A percentile compares a stretch with the other conserved stretches of the same genome.
These are phyloP conservation scores for Penicillium sp. DNA, from an alignment of 2,329 filamentous ascomycete genomes.

Conservation along the genomic window DNA sequence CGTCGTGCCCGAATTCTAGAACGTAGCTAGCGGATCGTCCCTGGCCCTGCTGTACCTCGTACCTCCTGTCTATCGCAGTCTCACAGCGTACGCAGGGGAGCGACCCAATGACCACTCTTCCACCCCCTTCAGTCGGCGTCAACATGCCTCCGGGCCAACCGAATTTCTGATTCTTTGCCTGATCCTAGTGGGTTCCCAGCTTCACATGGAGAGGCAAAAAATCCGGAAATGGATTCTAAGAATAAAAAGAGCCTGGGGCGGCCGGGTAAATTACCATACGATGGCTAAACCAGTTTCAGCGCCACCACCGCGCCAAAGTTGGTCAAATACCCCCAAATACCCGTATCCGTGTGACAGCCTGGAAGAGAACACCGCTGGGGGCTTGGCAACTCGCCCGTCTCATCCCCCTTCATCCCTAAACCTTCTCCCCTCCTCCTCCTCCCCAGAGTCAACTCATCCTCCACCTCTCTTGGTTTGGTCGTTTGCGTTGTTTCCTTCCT, in stretches of 20 bases:
- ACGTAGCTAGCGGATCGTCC: no score
- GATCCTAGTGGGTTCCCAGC: no score
- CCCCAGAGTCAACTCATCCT: conserved; percentile 28
- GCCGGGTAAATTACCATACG: conserved; percentile 4
- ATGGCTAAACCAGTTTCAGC: conserved; percentile 6
- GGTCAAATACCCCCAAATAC: conserved; percentile 25
- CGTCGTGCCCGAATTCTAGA: no score
- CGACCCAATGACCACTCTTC: conserved; percentile 9
- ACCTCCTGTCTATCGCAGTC: background rate
- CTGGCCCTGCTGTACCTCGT: background rate
- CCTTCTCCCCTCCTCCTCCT: conserved; percentile 28
- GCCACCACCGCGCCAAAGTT: conserved; percentile 18
- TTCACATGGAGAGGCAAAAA: background rate
- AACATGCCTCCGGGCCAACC: no score
- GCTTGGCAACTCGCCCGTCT: conserved; percentile 39
- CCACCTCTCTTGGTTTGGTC: conserved; percentile 33
- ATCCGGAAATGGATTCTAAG: background rate
- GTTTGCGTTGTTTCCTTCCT: conserved; percentile 30
- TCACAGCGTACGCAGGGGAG: conserved; percentile 10
- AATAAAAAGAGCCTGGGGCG: no score
- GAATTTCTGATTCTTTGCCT: no score
- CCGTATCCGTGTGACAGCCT: conserved; percentile 27
- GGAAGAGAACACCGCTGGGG: conserved; percentile 31
- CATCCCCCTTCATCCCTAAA: conserved; percentile 31
- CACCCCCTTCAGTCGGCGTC: background rate